Evolutionary conservation across 202 grass and related monocot species (phyloP).

Genomic region (Setaria viridis): DNA sequence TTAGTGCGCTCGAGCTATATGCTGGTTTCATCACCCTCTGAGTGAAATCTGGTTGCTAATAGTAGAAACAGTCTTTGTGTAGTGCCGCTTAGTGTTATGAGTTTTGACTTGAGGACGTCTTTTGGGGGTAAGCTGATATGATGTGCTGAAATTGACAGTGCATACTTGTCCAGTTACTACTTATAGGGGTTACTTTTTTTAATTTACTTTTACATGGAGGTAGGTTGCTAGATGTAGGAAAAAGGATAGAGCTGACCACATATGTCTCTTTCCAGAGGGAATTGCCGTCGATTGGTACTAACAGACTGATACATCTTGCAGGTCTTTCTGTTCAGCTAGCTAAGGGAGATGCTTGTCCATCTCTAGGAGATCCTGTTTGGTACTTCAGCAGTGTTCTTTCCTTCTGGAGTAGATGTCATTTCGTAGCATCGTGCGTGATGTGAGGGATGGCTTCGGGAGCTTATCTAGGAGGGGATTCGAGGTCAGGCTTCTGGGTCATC

Average conservation of each 20-base stretch:
- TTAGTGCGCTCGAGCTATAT: not conserved
- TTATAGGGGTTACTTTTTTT: not conserved
- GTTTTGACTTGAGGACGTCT: not conserved
- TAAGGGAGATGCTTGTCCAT: constrained; percentile 27
- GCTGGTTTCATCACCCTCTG: not conserved
- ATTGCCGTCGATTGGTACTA: not conserved
- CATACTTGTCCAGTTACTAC: constrained; percentile 11
- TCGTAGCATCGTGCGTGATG: constrained; percentile 79
- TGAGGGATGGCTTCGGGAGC: constrained; percentile 84
- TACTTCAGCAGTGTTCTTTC: constrained; percentile 21
- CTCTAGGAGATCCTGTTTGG: not conserved
- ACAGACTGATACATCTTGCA: constrained; percentile 35
- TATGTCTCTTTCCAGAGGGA: not conserved
- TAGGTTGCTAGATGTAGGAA: not conserved
- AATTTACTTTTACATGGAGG: not conserved
- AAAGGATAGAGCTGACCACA: not conserved
- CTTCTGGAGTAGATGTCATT: constrained; percentile 69
- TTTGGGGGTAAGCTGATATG: not conserved
- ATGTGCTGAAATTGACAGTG: not conserved
- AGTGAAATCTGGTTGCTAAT: constrained; percentile 26
- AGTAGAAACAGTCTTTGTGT: not conserved
- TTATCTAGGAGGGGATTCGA: constrained; percentile 85
- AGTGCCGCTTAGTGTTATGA: not conserved
- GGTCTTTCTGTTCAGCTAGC: constrained; percentile 5
- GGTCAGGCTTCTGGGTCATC: constrained; percentile 58